phyloP scores from a whole-genome alignment of 2,329 filamentous ascomycete genomes.

The Penicillium hordei region DNA sequence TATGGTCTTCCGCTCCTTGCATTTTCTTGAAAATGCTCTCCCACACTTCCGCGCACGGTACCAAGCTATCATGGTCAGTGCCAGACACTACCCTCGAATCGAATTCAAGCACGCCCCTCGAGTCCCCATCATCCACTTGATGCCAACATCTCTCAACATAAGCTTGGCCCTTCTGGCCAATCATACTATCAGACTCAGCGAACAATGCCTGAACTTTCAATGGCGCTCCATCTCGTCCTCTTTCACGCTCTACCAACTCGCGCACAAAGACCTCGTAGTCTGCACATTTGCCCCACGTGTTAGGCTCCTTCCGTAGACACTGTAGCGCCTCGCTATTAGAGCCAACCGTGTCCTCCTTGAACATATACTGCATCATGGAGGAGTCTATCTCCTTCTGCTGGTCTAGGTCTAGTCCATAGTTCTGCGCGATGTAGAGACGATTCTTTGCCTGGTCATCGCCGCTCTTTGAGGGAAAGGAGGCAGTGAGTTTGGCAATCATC shows the following conservation, averaged over 20 bases:
- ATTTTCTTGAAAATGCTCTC: slow-evolving; percentile 14
- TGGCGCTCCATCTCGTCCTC: neutral
- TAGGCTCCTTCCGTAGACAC: slow-evolving; percentile 36
- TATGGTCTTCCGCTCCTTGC: neutral
- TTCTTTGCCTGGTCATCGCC: slow-evolving; percentile 13
- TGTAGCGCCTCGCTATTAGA: slow-evolving; percentile 42
- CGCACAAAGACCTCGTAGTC: slow-evolving; percentile 35
- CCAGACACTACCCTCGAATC: slow-evolving; percentile 27
- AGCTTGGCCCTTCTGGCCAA: slow-evolving; percentile 42
- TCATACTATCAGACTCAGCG: slow-evolving; percentile 44
- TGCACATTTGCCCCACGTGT: slow-evolving; percentile 36
- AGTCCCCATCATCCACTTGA: slow-evolving; percentile 17
- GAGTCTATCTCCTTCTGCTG: slow-evolving; percentile 20
- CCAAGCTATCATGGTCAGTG: slow-evolving; percentile 44
- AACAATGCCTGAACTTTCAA: slow-evolving; percentile 38
- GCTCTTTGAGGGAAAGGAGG: slow-evolving; percentile 10
- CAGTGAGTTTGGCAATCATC: neutral
- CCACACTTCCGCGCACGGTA: slow-evolving; percentile 19
- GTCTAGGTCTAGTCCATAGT: slow-evolving; percentile 20
- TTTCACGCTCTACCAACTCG: slow-evolving; percentile 15
- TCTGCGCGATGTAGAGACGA: slow-evolving; percentile 16
- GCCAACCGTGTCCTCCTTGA: slow-evolving; percentile 35
- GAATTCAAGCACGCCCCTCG: slow-evolving; percentile 37
- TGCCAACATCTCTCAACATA: slow-evolving; percentile 48
- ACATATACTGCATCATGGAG: slow-evolving; percentile 18